Percentiles rank a stretch among this genome's conserved stretches.
These are phyloP conservation scores for Tothia fuscella DNA, from an alignment of 2,329 filamentous ascomycete genomes.

Conservation along the genomic window DNA sequence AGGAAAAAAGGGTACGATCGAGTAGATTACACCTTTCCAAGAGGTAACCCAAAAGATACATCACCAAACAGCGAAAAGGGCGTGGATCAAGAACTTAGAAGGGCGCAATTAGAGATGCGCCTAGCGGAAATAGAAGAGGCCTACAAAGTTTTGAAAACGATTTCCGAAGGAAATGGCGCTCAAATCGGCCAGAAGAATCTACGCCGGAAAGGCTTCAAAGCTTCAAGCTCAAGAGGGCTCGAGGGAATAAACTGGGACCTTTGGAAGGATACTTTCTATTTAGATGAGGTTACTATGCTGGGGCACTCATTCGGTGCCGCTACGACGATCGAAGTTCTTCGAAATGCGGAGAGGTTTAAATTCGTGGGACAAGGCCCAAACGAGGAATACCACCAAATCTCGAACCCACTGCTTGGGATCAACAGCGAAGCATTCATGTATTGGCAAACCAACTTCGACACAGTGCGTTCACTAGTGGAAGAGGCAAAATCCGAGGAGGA, in stretches of 20 bases:
- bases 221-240: slow-evolving; percentile 47
- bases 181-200: slow-evolving; percentile 41
- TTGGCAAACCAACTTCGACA: slow-evolving; percentile 52
- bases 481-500: slow-evolving; percentile 33
- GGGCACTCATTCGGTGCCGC: slow-evolving; percentile 58
- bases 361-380: slow-evolving; percentile 46
- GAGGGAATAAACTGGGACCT: slow-evolving; percentile 43
- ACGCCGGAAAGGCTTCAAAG: slow-evolving; percentile 44
- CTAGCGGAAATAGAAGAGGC: slow-evolving; percentile 54
- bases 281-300: slow-evolving; percentile 47
- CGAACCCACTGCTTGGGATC: slow-evolving; percentile 48
- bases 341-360: slow-evolving; percentile 40
- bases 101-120: slow-evolving; percentile 50
- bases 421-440: slow-evolving; percentile 61
- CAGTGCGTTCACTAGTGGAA: slow-evolving; percentile 43
- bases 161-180: slow-evolving; percentile 43
- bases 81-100: slow-evolving; percentile 47
- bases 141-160: slow-evolving; percentile 42
- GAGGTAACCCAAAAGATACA: slow-evolving; percentile 33
- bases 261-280: slow-evolving; percentile 46
- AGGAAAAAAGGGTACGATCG: slow-evolving; percentile 32
- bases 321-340: slow-evolving; percentile 48
- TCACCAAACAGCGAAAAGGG: slow-evolving; percentile 44
- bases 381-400: slow-evolving; percentile 34
- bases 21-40: slow-evolving; percentile 51